Evolutionary conservation across 202 grass and related monocot genomes (phyloP).

Genomic region (Miscanthus sacchariflorus): DNA sequence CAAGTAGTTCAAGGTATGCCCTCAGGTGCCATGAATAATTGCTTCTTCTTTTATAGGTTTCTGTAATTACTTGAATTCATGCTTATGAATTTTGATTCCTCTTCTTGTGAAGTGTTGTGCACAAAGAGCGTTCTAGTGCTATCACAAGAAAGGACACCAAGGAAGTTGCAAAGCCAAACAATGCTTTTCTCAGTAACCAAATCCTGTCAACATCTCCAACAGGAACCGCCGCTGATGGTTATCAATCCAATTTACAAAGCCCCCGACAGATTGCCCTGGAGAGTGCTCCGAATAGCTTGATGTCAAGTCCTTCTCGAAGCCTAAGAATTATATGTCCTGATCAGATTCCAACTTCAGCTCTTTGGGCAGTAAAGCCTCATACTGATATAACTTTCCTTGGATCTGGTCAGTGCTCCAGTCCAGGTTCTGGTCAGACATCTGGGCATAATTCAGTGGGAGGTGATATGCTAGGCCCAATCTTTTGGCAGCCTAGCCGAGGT

Average conservation of each 20-base stretch:
- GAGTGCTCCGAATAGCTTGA: constrained; percentile 91
- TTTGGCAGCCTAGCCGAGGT: constrained; percentile 91
- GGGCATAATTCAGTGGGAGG: constrained; percentile 99
- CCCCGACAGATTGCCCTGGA: constrained; percentile 60
- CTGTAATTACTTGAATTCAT: constrained; percentile 35
- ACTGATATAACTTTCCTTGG: constrained; percentile 84
- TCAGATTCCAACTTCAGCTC: constrained; percentile 90
- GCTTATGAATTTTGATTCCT: constrained; percentile 34
- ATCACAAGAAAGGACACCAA: constrained; percentile 59
- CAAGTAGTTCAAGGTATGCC: constrained; percentile 74
- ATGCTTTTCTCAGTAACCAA: constrained; percentile 63
- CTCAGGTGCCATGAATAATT: constrained; percentile 21
- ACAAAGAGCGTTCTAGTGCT: constrained; percentile 60
- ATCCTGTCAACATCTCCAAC: constrained; percentile 72
- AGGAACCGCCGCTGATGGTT: constrained; percentile 50
- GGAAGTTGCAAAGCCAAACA: constrained; percentile 56
- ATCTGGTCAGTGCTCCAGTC: constrained; percentile 97
- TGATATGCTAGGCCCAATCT: constrained; percentile 88
- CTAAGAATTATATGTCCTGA: constrained; percentile 87
- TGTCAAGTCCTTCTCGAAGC: constrained; percentile 95
- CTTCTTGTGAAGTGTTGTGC: constrained; percentile 54
- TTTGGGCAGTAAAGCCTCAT: constrained; percentile 79
- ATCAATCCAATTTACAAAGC: constrained; percentile 69
- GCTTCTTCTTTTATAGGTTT: constrained; percentile 13
- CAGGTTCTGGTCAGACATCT: constrained; percentile 96